Percentiles rank a stretch among this genome's conserved stretches.
Evolutionary conservation across 352 stramenopile species (phyloP).

Genomic region (Pythium sp.): DNA sequence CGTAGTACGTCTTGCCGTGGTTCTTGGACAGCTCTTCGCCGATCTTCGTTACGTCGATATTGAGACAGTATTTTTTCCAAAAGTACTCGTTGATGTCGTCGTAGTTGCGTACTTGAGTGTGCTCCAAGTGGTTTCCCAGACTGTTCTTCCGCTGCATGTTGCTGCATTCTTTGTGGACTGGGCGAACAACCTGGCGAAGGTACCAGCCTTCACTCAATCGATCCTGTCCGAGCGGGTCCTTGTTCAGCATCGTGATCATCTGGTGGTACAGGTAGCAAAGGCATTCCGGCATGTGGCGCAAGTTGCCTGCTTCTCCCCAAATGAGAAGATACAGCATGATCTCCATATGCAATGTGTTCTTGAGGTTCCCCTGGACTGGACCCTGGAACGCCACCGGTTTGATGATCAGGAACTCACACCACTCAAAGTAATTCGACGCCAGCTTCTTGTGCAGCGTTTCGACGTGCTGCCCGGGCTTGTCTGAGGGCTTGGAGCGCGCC

Average conservation of each 20-base stretch:
- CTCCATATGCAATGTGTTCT: conserved; percentile 81
- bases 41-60: conserved; percentile 46
- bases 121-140: conserved; percentile 61
- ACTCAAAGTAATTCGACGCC: conserved; percentile 61
- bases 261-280: conserved; percentile 96
- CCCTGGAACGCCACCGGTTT: conserved; percentile 35
- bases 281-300: conserved; percentile 96
- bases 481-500: conserved; percentile 45
- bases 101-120: conserved; percentile 73
- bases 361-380: conserved; percentile 43
- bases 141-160: conserved; percentile 69
- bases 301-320: conserved; percentile 95
- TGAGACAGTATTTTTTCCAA: conserved; percentile 69
- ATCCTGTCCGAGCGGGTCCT: conserved; percentile 52
- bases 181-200: conserved; percentile 47
- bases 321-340: conserved; percentile 95
- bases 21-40: conserved; percentile 51
- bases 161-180: conserved; percentile 57
- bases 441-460: conserved; percentile 58
- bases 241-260: conserved; percentile 48
- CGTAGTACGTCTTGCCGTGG: conserved; percentile 77
- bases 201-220: conserved; percentile 51
- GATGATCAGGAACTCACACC: conserved; percentile 52
- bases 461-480: conserved; percentile 48
- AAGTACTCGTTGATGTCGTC: conserved; percentile 85